Conservation (phyloP, 306 rosid genomes). For the Potentilla sterilis region DNA sequence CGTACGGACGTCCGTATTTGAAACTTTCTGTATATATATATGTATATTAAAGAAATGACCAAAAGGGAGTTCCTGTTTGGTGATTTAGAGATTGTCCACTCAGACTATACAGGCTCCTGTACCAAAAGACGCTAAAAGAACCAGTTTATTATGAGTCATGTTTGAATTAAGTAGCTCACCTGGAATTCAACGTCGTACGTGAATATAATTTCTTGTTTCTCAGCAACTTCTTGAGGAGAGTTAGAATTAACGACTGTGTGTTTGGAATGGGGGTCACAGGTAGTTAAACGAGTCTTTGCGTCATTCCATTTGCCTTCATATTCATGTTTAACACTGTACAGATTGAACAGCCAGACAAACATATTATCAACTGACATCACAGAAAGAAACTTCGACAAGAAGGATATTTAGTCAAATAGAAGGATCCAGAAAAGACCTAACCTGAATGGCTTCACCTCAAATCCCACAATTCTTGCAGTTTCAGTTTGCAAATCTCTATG, state of each 20-base stretch:
- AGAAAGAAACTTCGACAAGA: constrained; percentile 20
- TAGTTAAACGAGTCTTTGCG: constrained; percentile 61
- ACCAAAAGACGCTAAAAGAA: not conserved
- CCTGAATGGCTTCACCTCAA: constrained; percentile 96
- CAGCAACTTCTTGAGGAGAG: constrained; percentile 95
- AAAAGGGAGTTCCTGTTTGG: not conserved
- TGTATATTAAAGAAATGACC: not conserved
- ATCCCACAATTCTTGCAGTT: constrained; percentile 89
- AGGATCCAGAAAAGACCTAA: constrained; percentile 20
- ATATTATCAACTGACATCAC: constrained; percentile 22
- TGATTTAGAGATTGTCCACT: not conserved
- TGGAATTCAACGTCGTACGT: constrained; percentile 92
- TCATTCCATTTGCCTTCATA: constrained; percentile 79
- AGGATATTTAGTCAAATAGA: not conserved
- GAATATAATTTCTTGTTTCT: constrained; percentile 74
- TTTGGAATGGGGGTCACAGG: constrained; percentile 93
- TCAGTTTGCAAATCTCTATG: constrained; percentile 75
- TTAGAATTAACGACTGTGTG: constrained; percentile 74
- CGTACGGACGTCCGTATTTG: too few relatives aligned
- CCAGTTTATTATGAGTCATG: not conserved
- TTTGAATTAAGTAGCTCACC: constrained; percentile 45
- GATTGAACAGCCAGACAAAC: constrained; percentile 25
- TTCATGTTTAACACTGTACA: constrained; percentile 80
- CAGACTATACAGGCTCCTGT: not conserved
- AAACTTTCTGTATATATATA: too few relatives aligned